phyloP scores from a whole-genome alignment of 768 basidiomycete species.

The Inosperma sp. region DNA sequence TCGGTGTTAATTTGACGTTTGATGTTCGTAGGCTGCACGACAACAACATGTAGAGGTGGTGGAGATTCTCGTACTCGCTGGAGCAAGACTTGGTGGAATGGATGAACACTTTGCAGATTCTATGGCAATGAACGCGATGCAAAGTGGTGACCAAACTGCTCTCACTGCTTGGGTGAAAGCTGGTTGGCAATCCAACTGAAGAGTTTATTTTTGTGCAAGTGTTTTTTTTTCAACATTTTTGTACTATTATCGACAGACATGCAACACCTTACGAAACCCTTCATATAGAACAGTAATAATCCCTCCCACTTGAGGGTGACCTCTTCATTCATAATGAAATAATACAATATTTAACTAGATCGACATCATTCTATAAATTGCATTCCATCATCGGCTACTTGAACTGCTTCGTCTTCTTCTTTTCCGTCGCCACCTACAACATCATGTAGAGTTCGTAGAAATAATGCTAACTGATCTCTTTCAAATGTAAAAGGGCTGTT shows the following conservation, averaged over 20 bases:
- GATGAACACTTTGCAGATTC: constrained; percentile 59
- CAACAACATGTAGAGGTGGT: constrained; percentile 62
- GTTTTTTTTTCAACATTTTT: neutral
- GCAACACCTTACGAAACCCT: too few species aligned
- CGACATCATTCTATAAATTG: constrained; percentile 7
- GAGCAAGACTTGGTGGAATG: constrained; percentile 66
- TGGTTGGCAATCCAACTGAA: constrained; percentile 30
- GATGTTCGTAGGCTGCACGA: constrained; percentile 79
- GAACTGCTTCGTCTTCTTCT: constrained; percentile 24
- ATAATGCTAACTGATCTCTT: constrained; percentile 59
- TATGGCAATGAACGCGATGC: constrained; percentile 34
- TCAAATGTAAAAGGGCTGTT: constrained; percentile 63
- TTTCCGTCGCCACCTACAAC: constrained; percentile 39
- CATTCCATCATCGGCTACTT: constrained; percentile 19
- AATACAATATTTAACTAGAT: constrained; percentile 4
- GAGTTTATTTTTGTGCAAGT: neutral
- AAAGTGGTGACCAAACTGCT: constrained; percentile 39
- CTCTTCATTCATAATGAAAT: too few species aligned
- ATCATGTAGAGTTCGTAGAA: constrained; percentile 58
- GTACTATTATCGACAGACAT: too few species aligned
- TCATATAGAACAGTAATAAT: too few species aligned
- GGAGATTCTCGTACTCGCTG: constrained; percentile 61
- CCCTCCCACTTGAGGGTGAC: too few species aligned
- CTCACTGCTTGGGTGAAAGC: constrained; percentile 55
- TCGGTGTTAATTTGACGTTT: constrained; percentile 5